phyloP scores from a whole-genome alignment of 805 yeast species.

The Starmerella tilneyi region DNA sequence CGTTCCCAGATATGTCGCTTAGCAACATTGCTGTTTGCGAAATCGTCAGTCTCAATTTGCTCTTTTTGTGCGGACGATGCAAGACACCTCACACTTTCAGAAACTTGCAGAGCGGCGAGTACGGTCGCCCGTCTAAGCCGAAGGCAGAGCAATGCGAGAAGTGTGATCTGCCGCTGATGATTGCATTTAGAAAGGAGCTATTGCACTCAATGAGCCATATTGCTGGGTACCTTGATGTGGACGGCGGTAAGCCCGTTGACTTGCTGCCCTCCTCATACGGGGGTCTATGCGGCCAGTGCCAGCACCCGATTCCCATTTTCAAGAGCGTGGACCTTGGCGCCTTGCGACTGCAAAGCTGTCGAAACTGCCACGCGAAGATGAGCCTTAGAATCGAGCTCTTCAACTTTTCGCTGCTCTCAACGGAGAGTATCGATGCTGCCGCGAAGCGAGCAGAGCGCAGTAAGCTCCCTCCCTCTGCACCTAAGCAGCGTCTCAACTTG shows the following conservation, averaged over 20 bases:
- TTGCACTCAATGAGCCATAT: conserved; percentile 29
- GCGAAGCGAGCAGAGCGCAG: conserved; percentile 12
- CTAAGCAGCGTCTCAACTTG: conserved; percentile 28
- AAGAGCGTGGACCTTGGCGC: conserved; percentile 31
- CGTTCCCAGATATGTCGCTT: conserved; percentile 29
- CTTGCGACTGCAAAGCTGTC: conserved; percentile 29
- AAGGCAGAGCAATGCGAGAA: conserved; percentile 29
- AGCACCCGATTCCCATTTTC: conserved; percentile 27
- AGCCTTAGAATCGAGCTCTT: conserved; percentile 30
- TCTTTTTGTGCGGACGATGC: conserved; percentile 34
- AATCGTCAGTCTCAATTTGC: conserved; percentile 29
- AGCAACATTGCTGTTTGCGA: conserved; percentile 32
- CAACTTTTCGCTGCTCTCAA: conserved; percentile 29
- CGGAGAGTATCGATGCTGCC: conserved; percentile 25
- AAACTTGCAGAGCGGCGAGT: conserved; percentile 31
- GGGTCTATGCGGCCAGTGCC: conserved; percentile 34
- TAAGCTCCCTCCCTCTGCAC: conserved; percentile 18
- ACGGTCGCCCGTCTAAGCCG: conserved; percentile 30
- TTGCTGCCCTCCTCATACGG: conserved; percentile 31
- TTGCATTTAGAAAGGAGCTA: conserved; percentile 32
- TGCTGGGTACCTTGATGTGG: conserved; percentile 34
- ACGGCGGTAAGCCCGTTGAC: conserved; percentile 33
- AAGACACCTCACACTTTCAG: conserved; percentile 31
- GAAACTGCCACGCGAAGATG: conserved; percentile 33
- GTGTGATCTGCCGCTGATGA: conserved; percentile 31